Conservation (phyloP, 2,329 filamentous ascomycete genomes). For the Trichophyton schoenleinii region DNA sequence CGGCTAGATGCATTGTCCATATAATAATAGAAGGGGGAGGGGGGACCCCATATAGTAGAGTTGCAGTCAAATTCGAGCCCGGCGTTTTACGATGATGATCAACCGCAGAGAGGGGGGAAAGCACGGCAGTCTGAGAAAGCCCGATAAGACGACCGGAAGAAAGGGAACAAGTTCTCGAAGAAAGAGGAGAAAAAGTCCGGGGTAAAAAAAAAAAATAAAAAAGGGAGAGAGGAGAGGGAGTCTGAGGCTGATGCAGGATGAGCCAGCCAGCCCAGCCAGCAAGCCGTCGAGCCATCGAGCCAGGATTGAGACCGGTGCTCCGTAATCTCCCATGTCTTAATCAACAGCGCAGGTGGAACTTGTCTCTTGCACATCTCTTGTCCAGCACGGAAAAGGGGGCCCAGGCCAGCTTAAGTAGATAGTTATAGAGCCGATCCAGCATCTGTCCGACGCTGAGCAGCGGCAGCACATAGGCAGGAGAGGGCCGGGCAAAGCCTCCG, state of each 20-base stretch:
- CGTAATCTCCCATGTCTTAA: too few species aligned
- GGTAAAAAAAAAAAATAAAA: not conserved
- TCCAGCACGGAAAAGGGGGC: not conserved
- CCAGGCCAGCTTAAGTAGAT: not conserved
- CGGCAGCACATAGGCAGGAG: not conserved
- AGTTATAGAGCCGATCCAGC: not conserved
- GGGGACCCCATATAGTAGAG: not conserved
- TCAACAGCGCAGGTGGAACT: too few species aligned
- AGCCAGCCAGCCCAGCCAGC: too few species aligned
- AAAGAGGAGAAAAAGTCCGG: not conserved
- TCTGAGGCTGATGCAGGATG: too few species aligned
- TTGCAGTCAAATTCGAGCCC: not conserved
- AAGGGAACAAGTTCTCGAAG: not conserved
- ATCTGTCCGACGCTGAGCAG: not conserved
- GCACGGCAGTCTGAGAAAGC: not conserved
- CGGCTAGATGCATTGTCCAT: not conserved
- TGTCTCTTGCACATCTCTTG: not conserved
- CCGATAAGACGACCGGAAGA: not conserved
- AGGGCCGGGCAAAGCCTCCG: not conserved
- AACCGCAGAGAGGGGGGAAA: not conserved
- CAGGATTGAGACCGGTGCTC: too few species aligned
- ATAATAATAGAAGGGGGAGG: not conserved
- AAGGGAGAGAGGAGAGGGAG: not conserved
- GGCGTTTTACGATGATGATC: not conserved
- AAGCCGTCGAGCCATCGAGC: too few species aligned